Evolutionary conservation across 2,329 filamentous ascomycete genomes (phyloP), one percentile per base, ranked within the genome.

Genomic region (Apiospora kogelbergensis): DNA sequence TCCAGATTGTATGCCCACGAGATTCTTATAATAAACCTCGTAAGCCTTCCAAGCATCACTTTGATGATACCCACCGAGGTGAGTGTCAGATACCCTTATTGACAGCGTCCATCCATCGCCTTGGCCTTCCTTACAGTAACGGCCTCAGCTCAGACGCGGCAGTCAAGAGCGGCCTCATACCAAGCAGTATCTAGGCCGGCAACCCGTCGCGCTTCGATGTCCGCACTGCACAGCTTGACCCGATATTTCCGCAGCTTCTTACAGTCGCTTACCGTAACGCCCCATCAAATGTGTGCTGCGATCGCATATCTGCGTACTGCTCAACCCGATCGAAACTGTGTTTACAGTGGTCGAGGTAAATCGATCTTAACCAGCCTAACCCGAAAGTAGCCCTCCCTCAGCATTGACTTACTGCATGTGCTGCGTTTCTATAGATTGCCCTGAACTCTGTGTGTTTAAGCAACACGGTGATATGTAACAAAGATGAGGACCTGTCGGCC

Each of bases 151-250:
- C 76, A 15, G 82, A 81, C 1, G 75, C 77, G 30, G 74, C 76
- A 13, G 77, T 76, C 20, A 82, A 82, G 13, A 77, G 76, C 20
- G 78, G 77, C 70, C 72, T 82, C 6, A 74, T 79, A 33, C 80
- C 82, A 1, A 79, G 79, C 48, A 82, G 77, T 69, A 78, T 83
- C 67, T 73, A 72, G n/a, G 76, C 77, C 2, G 70, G 73, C 20
- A 82, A 81, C 63, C 81, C 82, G 71, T 82, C 81, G 11, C 78
- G 82, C 41, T 78, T 76, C 3, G 79, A 83, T 71, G 80, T 79
- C 37, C 77, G 82, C 10, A 78, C 78, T n/a, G 79, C 79, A 11
- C 83, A 84, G 71, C 76, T 80, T 22, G 79, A 84, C 66, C 72
- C 77, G 0, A 78, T 79, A 2, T 69, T 79, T 6, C 68, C 73